Conservation (phyloP, 306 rosid species). For the Vigna hirtella region DNA sequence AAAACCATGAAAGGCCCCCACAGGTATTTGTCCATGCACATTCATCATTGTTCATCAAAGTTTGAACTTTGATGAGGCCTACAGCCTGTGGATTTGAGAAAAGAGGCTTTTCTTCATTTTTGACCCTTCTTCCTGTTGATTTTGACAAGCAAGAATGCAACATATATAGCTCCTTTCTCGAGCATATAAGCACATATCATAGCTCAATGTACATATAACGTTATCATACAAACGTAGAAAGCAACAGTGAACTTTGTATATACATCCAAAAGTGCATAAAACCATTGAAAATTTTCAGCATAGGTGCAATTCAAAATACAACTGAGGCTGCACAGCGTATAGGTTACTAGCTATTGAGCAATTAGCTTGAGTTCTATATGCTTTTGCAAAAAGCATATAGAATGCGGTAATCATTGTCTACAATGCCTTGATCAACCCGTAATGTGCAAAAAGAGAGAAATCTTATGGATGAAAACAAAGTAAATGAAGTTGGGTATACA, state of each 20-base stretch:
- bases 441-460: not conserved
- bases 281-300: not conserved
- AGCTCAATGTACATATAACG: constrained; percentile 2
- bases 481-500: constrained; percentile 5
- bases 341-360: not conserved
- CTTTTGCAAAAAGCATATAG: constrained; percentile 1
- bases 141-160: constrained; percentile 27
- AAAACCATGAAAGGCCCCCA: constrained; percentile 53
- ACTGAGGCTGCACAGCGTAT: not conserved
- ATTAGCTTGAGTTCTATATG: constrained; percentile 13
- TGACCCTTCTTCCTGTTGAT: constrained; percentile 39
- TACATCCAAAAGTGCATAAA: not conserved
- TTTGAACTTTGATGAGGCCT: constrained; percentile 40
- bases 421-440: constrained; percentile 17
- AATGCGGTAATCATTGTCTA: not conserved
- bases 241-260: constrained; percentile 6
- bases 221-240: not conserved
- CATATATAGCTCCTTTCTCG: not conserved
- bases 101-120: constrained; percentile 37
- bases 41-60: constrained; percentile 49
- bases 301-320: constrained; percentile 15
- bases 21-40: constrained; percentile 48
- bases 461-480: not conserved
- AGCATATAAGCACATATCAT: not conserved
- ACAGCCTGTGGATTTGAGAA: constrained; percentile 47